Conservation (phyloP, 78 protist genomes). For the Acrasis kona region DNA sequence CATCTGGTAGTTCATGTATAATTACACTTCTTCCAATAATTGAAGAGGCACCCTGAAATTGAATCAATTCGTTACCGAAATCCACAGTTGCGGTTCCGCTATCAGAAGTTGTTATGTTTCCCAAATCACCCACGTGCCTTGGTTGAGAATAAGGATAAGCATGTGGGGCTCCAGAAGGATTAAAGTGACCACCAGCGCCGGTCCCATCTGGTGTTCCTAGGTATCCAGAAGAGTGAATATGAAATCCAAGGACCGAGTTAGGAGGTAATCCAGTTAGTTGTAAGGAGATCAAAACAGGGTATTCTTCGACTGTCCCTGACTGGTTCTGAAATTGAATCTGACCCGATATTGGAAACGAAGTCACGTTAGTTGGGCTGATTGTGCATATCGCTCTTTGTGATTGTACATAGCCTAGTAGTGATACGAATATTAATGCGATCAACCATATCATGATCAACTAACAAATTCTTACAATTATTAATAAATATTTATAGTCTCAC, state of each 20-base stretch:
- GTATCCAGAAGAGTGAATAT: neutral
- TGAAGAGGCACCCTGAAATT: no score
- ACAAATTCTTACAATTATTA: no score
- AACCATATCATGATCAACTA: no score
- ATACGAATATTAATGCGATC: no score
- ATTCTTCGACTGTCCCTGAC: no score
- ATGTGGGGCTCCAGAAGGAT: neutral
- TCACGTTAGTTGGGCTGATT: no score
- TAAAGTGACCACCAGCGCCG: neutral
- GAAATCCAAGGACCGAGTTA: neutral
- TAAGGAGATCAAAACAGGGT: no score
- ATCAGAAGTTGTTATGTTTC: neutral
- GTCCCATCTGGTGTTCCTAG: neutral
- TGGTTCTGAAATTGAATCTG: no score
- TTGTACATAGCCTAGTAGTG: no score
- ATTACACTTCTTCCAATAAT: neutral
- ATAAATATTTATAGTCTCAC: no score
- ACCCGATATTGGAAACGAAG: no score
- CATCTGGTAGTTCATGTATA: conserved; percentile 1
- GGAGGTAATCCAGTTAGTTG: neutral
- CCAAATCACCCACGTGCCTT: neutral
- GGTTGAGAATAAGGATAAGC: neutral
- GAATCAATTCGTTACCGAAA: neutral
- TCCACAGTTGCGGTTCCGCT: neutral
- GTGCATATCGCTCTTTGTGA: no score